A percentile compares a stretch with the other conserved stretches of the same genome.
Evolutionary conservation across 2,329 filamentous ascomycete species (phyloP).

Genomic region (Periconia macrospinosa): DNA sequence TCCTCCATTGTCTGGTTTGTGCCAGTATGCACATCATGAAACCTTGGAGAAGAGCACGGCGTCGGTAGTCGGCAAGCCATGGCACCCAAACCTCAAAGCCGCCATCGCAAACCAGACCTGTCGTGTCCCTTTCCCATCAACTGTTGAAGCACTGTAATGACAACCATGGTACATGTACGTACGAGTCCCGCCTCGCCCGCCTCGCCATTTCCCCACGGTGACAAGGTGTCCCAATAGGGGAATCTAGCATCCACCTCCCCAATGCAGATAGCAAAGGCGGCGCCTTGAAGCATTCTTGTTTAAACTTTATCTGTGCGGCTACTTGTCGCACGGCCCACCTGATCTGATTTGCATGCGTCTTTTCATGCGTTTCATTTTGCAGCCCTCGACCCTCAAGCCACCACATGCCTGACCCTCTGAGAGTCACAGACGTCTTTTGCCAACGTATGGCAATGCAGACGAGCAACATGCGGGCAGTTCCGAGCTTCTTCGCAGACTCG

Average conservation of each 20-base stretch:
- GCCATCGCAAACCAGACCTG: neutral
- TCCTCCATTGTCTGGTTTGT: neutral
- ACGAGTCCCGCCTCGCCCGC: too few species aligned
- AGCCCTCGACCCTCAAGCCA: slow-evolving; percentile 27
- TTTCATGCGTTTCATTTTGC: too few species aligned
- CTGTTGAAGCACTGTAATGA: neutral
- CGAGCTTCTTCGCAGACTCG: neutral
- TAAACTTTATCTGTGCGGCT: neutral
- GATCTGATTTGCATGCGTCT: slow-evolving; percentile 10
- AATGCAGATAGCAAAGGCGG: neutral
- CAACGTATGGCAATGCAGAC: slow-evolving; percentile 12
- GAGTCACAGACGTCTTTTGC: slow-evolving; percentile 4
- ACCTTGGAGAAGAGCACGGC: slow-evolving; percentile 22
- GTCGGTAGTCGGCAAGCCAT: slow-evolving; percentile 15
- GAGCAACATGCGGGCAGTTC: slow-evolving; percentile 24
- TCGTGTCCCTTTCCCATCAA: neutral
- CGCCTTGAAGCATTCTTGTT: neutral
- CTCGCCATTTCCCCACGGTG: neutral
- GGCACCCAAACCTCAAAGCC: neutral
- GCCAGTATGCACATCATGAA: slow-evolving; percentile 24
- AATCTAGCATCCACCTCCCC: slow-evolving; percentile 1
- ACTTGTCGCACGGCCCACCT: slow-evolving; percentile 6
- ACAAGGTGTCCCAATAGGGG: neutral
- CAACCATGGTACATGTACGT: too few species aligned
- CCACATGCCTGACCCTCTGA: slow-evolving; percentile 27